phyloP scores from a whole-genome alignment of 805 yeast genomes.

The Lipomyces yamanashiensis region DNA sequence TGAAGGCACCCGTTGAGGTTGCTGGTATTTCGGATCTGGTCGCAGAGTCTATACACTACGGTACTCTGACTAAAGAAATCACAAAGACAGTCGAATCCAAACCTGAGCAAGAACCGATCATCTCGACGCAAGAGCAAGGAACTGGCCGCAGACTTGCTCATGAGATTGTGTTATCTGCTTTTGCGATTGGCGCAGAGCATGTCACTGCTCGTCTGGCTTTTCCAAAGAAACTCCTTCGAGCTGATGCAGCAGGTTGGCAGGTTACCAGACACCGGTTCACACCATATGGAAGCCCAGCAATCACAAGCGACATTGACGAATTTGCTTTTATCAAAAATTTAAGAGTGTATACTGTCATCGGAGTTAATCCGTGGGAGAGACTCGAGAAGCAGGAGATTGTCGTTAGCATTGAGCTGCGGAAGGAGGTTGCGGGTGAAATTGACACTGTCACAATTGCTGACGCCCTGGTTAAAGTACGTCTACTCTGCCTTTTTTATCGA shows the following conservation, averaged over 20 bases:
- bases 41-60: constrained; percentile 83
- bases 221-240: constrained; percentile 63
- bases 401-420: constrained; percentile 58
- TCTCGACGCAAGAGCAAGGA: constrained; percentile 2
- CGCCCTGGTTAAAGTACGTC: constrained; percentile 53
- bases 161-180: constrained; percentile 52
- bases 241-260: constrained; percentile 54
- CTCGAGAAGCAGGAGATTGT: constrained; percentile 75
- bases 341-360: constrained; percentile 75
- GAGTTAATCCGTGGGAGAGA: constrained; percentile 91
- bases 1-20: constrained; percentile 67
- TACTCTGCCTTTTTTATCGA: background rate
- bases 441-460: constrained; percentile 48
- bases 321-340: constrained; percentile 55
- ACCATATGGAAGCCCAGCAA: constrained; percentile 25
- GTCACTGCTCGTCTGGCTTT: constrained; percentile 52
- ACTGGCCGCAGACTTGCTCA: constrained; percentile 52
- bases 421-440: constrained; percentile 38
- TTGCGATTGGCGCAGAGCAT: constrained; percentile 54
- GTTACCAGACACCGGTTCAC: constrained; percentile 45
- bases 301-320: constrained; percentile 36
- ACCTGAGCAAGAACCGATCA: constrained; percentile 44
- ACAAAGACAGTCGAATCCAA: constrained; percentile 54
- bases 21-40: constrained; percentile 86
- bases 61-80: constrained; percentile 74